Conservation (phyloP, 352 stramenopile species). For the Globisporangium megalacanthum region DNA sequence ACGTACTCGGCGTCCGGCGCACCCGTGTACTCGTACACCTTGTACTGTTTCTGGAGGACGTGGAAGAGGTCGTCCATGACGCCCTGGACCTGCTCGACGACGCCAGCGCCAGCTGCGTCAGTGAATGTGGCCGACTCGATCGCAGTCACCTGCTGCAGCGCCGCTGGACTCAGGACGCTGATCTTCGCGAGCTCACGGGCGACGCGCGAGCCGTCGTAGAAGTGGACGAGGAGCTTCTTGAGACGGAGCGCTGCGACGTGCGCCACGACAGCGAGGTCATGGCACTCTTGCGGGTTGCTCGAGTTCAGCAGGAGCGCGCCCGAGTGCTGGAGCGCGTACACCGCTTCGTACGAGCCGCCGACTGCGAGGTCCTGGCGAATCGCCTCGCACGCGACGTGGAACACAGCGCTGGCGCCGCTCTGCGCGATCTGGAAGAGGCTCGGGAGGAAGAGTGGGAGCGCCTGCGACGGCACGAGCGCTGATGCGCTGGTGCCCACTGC, state of each 20-base stretch:
- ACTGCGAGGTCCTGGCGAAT: slow-evolving; percentile 52
- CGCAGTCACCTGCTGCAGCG: slow-evolving; percentile 42
- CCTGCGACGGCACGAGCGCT: slow-evolving; percentile 63
- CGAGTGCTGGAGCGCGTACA: slow-evolving; percentile 67
- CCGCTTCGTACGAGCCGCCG: slow-evolving; percentile 50
- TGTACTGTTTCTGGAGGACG: slow-evolving; percentile 72
- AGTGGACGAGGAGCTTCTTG: slow-evolving; percentile 67
- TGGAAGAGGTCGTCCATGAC: slow-evolving; percentile 76
- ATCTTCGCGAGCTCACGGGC: slow-evolving; percentile 59
- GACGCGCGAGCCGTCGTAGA: slow-evolving; percentile 74
- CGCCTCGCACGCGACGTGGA: slow-evolving; percentile 58
- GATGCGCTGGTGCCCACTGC: slow-evolving; percentile 40
- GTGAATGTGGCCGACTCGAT: slow-evolving; percentile 18
- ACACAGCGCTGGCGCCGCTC: slow-evolving; percentile 33
- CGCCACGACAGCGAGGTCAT: slow-evolving; percentile 72
- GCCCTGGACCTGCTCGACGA: slow-evolving; percentile 60
- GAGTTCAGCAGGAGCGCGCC: slow-evolving; percentile 71
- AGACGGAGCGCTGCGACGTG: slow-evolving; percentile 61
- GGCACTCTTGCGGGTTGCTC: slow-evolving; percentile 59
- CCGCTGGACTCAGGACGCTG: slow-evolving; percentile 37
- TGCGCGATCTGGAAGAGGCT: slow-evolving; percentile 60
- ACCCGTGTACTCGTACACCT: slow-evolving; percentile 78
- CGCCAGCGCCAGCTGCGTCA: slow-evolving; percentile 12
- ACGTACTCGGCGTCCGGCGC: slow-evolving; percentile 58
- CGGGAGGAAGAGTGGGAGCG: slow-evolving; percentile 68